Evolutionary conservation across 768 basidiomycete genomes (phyloP).

Genomic region (Suillus cothurnatus): DNA sequence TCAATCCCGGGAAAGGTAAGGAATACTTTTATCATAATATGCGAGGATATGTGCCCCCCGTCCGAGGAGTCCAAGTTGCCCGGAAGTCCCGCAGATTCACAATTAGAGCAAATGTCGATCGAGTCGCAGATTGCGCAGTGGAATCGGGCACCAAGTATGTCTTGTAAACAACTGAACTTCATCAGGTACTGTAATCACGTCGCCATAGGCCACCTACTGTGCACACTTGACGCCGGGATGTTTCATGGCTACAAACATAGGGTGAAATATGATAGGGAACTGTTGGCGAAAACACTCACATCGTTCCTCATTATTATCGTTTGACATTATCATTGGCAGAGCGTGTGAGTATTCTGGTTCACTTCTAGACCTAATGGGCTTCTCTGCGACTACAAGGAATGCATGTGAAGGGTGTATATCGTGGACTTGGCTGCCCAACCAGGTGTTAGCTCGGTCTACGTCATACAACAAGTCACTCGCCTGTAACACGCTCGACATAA

Average conservation of each 20-base stretch:
- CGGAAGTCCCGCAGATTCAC: conserved; percentile 84
- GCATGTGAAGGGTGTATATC: conserved; percentile 90
- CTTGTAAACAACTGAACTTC: conserved; percentile 72
- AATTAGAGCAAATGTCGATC: conserved; percentile 85
- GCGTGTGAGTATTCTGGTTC: conserved; percentile 40
- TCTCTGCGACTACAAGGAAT: conserved; percentile 81
- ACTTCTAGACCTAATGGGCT: conserved; percentile 41
- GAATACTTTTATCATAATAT: conserved; percentile 91
- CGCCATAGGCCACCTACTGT: conserved; percentile 57
- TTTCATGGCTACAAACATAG: conserved; percentile 53
- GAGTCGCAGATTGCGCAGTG: conserved; percentile 89
- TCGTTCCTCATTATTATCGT: conserved; percentile 55
- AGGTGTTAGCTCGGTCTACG: conserved; percentile 9
- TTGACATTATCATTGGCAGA: conserved; percentile 25
- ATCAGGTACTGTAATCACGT: background rate
- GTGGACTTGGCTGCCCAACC: conserved; percentile 70
- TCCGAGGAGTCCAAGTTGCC: conserved; percentile 79
- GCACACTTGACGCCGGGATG: conserved; percentile 85
- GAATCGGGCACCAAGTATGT: conserved; percentile 90
- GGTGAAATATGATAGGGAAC: conserved; percentile 6
- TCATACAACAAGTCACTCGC: conserved; percentile 38
- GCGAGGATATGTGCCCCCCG: conserved; percentile 79
- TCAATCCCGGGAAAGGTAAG: background rate
- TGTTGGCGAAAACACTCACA: conserved; percentile 44
- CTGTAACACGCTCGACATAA: conserved; percentile 84